Base-by-base conservation (phyloP, 306 rosid genomes). In the Herpetospermum pedunculosum region DNA sequence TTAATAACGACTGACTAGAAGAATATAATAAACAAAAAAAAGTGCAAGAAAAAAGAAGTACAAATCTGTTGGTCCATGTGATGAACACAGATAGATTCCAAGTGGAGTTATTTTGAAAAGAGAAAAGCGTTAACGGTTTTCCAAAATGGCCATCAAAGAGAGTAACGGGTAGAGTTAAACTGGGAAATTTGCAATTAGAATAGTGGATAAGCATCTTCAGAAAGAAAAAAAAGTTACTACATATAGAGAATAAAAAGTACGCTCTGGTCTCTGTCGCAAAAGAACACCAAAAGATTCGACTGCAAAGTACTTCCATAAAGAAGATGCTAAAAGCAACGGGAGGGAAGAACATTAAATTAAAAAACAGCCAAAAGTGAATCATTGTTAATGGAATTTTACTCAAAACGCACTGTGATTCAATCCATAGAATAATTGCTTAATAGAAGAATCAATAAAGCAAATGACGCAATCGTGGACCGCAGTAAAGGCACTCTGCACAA, bases 131-230 rank as follows among this genome's bases (percentile, higher is more conserved):
- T n/a, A 7, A 46, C 41, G 57, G 41, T 69, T 69, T 30, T 26
- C 40, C 1, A 15, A 69, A 69, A 44, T 41, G 72, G 0, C 35
- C 29, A 41, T 67, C 35, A 23, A 67, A 67, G 53, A 25, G 30
- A 41, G 72, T 21, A 67, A 40, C 3, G 30, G 46, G 23, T 15
- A 58, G n/a, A n/a, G n/a, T n/a, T n/a, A n/a, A n/a, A 58, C 47
- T 35, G 38, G 13, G 19, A 26, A 41, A 14, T 26, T 38, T 26
- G 16, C 10, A 26, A 70, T 46, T 32, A n/a, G 53, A 32, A 70
- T 30, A 70, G 28, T 28, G 74, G 41, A 70, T 46, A 15, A 46
- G 58, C 58, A 47, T 70, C 58, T 70, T 70, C 43, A 70, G 53
- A 70, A 70, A 28, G 74, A 70, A 46, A 15, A 18, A 70, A 70